Conservation (phyloP, 2,329 filamentous ascomycete species). For the Emericellopsis atlantica region DNA sequence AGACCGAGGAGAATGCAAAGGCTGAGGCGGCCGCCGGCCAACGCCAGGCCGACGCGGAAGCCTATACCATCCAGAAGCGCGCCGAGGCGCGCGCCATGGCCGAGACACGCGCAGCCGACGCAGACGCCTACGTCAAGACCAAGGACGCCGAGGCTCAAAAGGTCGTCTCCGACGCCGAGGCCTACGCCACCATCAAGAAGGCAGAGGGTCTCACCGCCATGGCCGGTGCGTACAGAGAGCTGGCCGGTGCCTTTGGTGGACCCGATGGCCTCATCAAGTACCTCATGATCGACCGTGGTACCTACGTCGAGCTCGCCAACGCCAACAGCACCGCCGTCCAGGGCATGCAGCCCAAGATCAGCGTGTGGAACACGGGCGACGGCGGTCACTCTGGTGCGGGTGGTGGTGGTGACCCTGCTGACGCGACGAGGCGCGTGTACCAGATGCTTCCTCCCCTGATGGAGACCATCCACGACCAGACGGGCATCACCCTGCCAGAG, state of each 20-base stretch:
- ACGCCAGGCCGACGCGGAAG: conserved; percentile 34
- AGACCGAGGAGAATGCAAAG: no score
- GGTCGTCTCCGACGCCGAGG: no score
- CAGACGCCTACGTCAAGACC: conserved; percentile 38
- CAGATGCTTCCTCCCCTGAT: conserved; percentile 75
- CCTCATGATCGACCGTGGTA: conserved; percentile 77
- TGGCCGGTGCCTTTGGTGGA: conserved; percentile 63
- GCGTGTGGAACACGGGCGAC: conserved; percentile 71
- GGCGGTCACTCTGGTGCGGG: conserved; percentile 23
- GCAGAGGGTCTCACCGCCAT: conserved; percentile 67
- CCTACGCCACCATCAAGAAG: conserved; percentile 40
- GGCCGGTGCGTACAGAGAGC: conserved; percentile 66
- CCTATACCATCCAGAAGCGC: conserved; percentile 31
- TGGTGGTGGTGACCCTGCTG: conserved; percentile 38
- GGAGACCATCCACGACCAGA: conserved; percentile 80
- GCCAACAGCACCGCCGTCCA: conserved; percentile 66
- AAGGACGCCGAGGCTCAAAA: no score
- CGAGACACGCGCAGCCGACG: conserved; percentile 40
- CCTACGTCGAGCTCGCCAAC: conserved; percentile 63
- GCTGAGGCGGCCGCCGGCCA: conserved; percentile 28
- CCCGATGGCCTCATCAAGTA: conserved; percentile 69
- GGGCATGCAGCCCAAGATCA: conserved; percentile 79
- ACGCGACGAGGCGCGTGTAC: conserved; percentile 62
- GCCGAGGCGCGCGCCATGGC: conserved; percentile 25
- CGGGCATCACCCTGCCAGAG: conserved; percentile 65